Evolutionary conservation across 1,139 yeast species (phyloP).

Genomic region (Geotrichum reessii): DNA sequence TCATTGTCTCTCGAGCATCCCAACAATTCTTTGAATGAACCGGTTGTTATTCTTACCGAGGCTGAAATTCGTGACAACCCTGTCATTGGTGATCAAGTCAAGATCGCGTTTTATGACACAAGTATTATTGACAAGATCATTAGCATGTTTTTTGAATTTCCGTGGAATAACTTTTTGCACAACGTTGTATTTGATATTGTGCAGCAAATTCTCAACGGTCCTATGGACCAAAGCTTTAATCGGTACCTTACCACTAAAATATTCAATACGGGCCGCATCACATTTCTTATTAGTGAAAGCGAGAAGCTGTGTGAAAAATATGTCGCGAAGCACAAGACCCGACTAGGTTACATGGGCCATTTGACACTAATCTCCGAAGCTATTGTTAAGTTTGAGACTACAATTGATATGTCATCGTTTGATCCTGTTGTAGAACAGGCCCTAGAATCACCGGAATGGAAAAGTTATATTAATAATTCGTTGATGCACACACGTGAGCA

Average conservation of each 20-base stretch:
- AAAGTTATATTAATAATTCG: slow-evolving; percentile 73
- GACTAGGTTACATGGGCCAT: slow-evolving; percentile 96
- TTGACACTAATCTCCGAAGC: slow-evolving; percentile 88
- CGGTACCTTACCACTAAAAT: slow-evolving; percentile 82
- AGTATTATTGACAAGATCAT: slow-evolving; percentile 71
- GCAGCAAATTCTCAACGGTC: slow-evolving; percentile 91
- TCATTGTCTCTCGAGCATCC: slow-evolving; percentile 22
- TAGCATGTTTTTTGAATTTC: slow-evolving; percentile 81
- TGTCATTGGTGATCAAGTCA: slow-evolving; percentile 83
- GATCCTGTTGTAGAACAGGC: slow-evolving; percentile 57
- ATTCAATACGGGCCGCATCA: slow-evolving; percentile 71
- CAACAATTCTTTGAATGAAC: slow-evolving; percentile 26
- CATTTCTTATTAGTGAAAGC: slow-evolving; percentile 74
- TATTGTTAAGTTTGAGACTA: slow-evolving; percentile 84
- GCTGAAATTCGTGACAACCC: slow-evolving; percentile 52
- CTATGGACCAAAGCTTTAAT: slow-evolving; percentile 89
- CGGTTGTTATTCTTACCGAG: slow-evolving; percentile 17
- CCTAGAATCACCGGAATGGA: slow-evolving; percentile 62
- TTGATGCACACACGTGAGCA: slow-evolving; percentile 86
- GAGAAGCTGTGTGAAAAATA: slow-evolving; percentile 69
- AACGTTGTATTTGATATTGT: slow-evolving; percentile 96
- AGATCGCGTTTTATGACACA: slow-evolving; percentile 78
- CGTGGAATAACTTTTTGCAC: slow-evolving; percentile 96
- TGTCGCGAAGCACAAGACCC: slow-evolving; percentile 51
- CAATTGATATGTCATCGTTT: slow-evolving; percentile 57